These are phyloP conservation scores for Brasenia schreberi DNA, from an alignment of 164 flowering plant species.

Conservation along the genomic window DNA sequence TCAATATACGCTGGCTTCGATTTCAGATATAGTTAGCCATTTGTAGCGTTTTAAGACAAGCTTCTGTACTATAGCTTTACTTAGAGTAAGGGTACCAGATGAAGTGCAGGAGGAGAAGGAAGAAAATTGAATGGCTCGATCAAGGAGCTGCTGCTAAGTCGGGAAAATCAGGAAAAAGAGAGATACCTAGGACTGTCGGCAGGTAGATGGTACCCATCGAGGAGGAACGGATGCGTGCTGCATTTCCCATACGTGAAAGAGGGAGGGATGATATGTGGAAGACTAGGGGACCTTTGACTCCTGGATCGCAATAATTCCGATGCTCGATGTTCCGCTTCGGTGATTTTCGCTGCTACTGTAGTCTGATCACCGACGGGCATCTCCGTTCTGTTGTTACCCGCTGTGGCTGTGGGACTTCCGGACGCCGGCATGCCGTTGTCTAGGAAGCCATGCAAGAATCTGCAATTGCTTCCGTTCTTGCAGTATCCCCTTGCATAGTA, in stretches of 20 bases:
- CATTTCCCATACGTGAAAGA: conserved; percentile 3
- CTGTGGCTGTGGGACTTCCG: neutral
- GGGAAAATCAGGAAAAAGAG: neutral
- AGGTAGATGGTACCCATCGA: conserved; percentile 10
- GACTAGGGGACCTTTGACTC: conserved; percentile 31
- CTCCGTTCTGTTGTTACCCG: neutral
- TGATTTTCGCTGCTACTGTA: neutral
- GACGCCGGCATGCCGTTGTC: conserved; percentile 5
- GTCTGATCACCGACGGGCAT: neutral
- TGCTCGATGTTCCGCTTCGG: conserved; percentile 24
- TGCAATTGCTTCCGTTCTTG: conserved; percentile 55
- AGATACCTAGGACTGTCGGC: conserved; percentile 48
- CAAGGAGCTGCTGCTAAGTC: neutral
- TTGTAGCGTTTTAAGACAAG: too few species aligned
- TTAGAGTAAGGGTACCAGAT: too few species aligned
- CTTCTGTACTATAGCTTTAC: too few species aligned
- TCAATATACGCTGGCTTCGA: too few species aligned
- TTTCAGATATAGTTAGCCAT: too few species aligned
- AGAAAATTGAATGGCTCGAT: neutral
- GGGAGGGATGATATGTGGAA: conserved; percentile 27
- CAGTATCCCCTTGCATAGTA: conserved; percentile 71
- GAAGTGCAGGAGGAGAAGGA: neutral
- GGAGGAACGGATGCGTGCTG: conserved; percentile 7
- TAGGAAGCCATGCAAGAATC: conserved; percentile 38
- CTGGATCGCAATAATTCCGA: conserved; percentile 51